Percentiles rank a stretch among this genome's conserved stretches.
Evolutionary conservation across 345 rosid species (phyloP).

Genomic region (Hibiscus syriacus): DNA sequence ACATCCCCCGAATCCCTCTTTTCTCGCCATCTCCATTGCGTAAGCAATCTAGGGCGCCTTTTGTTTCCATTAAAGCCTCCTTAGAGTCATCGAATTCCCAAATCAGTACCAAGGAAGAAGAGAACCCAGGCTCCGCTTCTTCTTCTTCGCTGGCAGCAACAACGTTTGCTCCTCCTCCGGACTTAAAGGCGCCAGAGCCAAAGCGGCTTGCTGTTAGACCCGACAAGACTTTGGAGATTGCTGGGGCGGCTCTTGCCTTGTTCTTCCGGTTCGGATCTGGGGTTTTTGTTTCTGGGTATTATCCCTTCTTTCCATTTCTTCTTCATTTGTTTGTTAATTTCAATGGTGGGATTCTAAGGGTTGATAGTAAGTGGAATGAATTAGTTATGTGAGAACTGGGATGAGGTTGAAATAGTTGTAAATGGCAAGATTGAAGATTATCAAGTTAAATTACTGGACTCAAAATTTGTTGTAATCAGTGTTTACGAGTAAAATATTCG

Average conservation of each 20-base stretch:
- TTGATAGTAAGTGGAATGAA: neutral
- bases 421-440: neutral
- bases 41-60: constrained; percentile 18
- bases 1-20: constrained; percentile 35
- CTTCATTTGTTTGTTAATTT: neutral
- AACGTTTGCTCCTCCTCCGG: constrained; percentile 43
- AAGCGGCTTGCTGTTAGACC: constrained; percentile 51
- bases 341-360: neutral
- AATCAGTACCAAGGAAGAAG: constrained; percentile 19
- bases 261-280: constrained; percentile 76
- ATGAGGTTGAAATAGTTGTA: neutral
- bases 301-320: neutral
- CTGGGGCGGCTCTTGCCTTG: constrained; percentile 64
- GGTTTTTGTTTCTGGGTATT: constrained; percentile 68
- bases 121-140: constrained; percentile 9
- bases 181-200: constrained; percentile 71
- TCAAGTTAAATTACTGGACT: neutral
- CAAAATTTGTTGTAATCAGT: neutral
- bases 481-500: too few species aligned
- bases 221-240: constrained; percentile 48
- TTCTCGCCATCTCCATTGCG: constrained; percentile 21
- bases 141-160: neutral
- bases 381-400: neutral
- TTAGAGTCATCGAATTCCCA: constrained; percentile 31
- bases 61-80: constrained; percentile 37